Base-by-base conservation (phyloP, 2,329 filamentous ascomycete species). In the Penicillium fuscoglaucum region DNA sequence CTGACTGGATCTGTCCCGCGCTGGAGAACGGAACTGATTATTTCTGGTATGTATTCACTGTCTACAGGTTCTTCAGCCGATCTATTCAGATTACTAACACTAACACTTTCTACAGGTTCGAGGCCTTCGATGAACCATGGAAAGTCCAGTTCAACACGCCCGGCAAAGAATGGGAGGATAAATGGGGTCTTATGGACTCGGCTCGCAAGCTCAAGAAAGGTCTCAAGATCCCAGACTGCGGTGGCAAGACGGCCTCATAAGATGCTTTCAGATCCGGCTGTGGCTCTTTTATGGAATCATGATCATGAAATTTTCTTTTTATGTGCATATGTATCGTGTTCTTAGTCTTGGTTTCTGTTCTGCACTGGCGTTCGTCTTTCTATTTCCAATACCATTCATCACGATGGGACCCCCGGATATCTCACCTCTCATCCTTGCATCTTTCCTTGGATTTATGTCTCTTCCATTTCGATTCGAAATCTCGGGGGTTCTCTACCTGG, bases 91-190 rank as follows among this genome's bases (percentile, higher is more conserved):
- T 17, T 21, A 15, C 63, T 72, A 62, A 71, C 60, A 44, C 12
- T 6, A 33, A 33, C 31, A 12, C 35, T 29, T 24, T 17, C 4
- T 45, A 13, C 29, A 86, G 85, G 86, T 97, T 98, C 73, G 90
- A 93, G 72, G 91, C 92, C 10, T 98, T 97, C 72, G 93, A 98
- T 72, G 93, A 98, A 81, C 92, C 92, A 2, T 98, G 93, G 93
- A 97, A 98, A 79, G 80, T 89, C 55, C 70, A 75, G 19, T 96
- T 87, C 78, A 89, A 97, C 73, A 80, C 79, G 6, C 76, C 76
- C 57, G 67, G 82, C 41, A 81, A 93, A 78, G 82, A 90, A 52
- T 97, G 93, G 93, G 93, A 98, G 79, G 91, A 96, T 72, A 90
- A 96, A 73, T 97, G 93, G 93, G 93, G 95, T 10, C 78, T 98